Evolutionary conservation across 1,284 basidiomycete genomes (phyloP).

Genomic region (Moesziomyces sp.): DNA sequence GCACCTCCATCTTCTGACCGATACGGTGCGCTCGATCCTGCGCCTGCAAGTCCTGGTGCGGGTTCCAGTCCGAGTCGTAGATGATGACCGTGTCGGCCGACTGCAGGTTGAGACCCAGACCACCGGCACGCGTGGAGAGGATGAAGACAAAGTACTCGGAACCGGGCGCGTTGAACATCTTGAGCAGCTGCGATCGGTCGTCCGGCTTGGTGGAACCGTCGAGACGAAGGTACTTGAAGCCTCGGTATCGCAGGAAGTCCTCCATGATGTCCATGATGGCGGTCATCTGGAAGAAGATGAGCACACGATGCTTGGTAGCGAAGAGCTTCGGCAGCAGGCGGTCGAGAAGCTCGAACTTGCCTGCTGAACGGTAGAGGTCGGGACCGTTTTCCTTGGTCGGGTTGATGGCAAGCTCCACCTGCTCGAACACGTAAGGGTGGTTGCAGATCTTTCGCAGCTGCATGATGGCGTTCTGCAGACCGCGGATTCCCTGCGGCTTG

Average conservation of each 20-base stretch:
- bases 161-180: slow-evolving; percentile 88
- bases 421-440: slow-evolving; percentile 82
- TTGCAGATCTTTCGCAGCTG: slow-evolving; percentile 99
- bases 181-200: slow-evolving; percentile 90
- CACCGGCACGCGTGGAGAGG: slow-evolving; percentile 90
- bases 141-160: slow-evolving; percentile 91
- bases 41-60: slow-evolving; percentile 81
- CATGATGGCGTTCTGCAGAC: slow-evolving; percentile 96
- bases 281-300: slow-evolving; percentile 99
- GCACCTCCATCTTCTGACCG: slow-evolving; percentile 97
- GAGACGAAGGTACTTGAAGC: slow-evolving; percentile 90
- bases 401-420: slow-evolving; percentile 91
- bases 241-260: slow-evolving; percentile 91
- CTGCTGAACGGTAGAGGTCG: slow-evolving; percentile 82
- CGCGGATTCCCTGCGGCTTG: slow-evolving; percentile 68
- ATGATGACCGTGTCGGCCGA: slow-evolving; percentile 99
- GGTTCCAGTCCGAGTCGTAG: slow-evolving; percentile 73
- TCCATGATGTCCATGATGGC: slow-evolving; percentile 99
- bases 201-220: slow-evolving; percentile 99
- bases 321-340: slow-evolving; percentile 96
- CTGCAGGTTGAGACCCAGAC: slow-evolving; percentile 96
- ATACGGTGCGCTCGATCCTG: slow-evolving; percentile 92
- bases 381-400: slow-evolving; percentile 83
- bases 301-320: slow-evolving; percentile 87
- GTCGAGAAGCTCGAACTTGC: slow-evolving; percentile 95